phyloP scores from a whole-genome alignment of 2,329 filamentous ascomycete species.

The Cercospora sp. region DNA sequence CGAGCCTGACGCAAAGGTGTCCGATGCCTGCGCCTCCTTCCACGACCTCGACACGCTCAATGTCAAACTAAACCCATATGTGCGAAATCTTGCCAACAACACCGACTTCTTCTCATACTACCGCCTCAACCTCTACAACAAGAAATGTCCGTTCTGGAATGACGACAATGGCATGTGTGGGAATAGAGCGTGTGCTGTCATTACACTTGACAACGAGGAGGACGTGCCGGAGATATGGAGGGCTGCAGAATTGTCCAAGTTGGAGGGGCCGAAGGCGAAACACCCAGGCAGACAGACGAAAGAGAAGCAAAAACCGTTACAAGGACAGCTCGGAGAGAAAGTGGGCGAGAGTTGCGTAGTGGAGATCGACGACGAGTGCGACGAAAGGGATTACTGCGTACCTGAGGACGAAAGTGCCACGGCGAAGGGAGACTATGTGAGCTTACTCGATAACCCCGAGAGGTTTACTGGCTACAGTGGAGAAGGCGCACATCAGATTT shows the following conservation, averaged over 20 bases:
- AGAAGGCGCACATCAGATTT: constrained; percentile 81
- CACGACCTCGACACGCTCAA: constrained; percentile 86
- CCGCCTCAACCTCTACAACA: constrained; percentile 90
- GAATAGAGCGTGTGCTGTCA: constrained; percentile 94
- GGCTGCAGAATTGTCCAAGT: constrained; percentile 84
- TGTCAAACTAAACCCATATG: constrained; percentile 68
- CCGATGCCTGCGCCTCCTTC: constrained; percentile 93
- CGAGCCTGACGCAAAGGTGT: constrained; percentile 83
- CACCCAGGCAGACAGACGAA: constrained; percentile 78
- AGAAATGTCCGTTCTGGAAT: constrained; percentile 93
- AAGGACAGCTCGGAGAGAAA: constrained; percentile 77
- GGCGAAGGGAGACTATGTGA: constrained; percentile 94
- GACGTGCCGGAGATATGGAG: constrained; percentile 92
- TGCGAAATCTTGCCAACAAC: constrained; percentile 77
- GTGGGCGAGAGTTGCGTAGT: constrained; percentile 96
- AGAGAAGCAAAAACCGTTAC: constrained; percentile 71
- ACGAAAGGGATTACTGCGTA: constrained; percentile 94
- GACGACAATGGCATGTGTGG: constrained; percentile 93
- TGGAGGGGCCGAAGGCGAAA: constrained; percentile 85
- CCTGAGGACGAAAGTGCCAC: constrained; percentile 87
- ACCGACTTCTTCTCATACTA: constrained; percentile 99
- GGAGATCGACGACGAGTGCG: constrained; percentile 95
- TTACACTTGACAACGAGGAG: constrained; percentile 91
- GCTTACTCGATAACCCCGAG: constrained; percentile 88
- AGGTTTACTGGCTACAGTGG: constrained; percentile 93